Evolutionary conservation across 1,284 basidiomycete species (phyloP), one percentile per base, ranked within the genome.

Genomic region (Schizopora paradoxa): DNA sequence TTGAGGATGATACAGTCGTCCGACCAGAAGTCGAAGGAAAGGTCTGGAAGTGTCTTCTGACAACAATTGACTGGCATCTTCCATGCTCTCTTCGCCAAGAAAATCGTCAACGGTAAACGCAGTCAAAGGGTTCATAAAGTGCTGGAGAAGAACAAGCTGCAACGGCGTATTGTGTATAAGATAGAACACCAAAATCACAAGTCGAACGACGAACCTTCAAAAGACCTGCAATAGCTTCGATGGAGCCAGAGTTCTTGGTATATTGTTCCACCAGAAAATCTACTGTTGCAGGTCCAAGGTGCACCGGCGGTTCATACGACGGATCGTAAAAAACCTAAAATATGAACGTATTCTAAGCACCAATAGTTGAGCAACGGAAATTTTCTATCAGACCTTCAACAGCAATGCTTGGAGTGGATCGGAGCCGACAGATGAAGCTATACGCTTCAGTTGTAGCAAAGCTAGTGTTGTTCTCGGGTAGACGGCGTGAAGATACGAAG

Each of bases 131-230:
- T 82, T 74, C 18, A 73, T 66, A 51, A 84, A 86, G 57, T 88
- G 85, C 48, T 82, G 82, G 58, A 87, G 61, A 54, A 82, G 66
- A 0, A 69, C 66, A 4, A 87, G 62, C 82, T 86, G 49, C 5
- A 39, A 34, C 21, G 36, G 27, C 19, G 32, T 11, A 43, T 21
- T 23, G 10, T 7, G 47, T 19, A 42, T 18, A 14, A 26, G 21
- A 18, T 8, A 18, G 5, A 45, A 35, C 6, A 21, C 6, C 6
- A 7, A 19, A 39, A 14, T 5, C 27, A 36, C 28, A 23, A 10
- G 8, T n/a, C n/a, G n/a, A n/a, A n/a, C n/a, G 5, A 44, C 58
- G 47, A 43, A 82, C 83, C 65, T 86, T 82, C 4, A 88, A 58
- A 39, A 78, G 68, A 8, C 74, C 77, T 5, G 77, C 52, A 2